Base-by-base conservation (phyloP, 768 basidiomycete species). In the Boletus reticuloceps region DNA sequence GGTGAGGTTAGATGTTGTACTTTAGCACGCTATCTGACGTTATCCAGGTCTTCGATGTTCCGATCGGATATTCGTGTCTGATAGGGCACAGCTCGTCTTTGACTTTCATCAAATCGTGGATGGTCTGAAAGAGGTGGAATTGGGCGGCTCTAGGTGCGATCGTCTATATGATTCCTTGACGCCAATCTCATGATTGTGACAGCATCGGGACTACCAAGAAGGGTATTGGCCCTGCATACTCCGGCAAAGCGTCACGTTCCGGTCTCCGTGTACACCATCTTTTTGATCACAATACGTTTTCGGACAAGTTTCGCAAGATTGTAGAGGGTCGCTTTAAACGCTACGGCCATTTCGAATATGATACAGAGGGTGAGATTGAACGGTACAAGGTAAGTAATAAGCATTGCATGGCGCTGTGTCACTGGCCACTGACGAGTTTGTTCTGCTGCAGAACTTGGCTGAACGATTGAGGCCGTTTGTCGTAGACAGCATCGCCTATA, bases 31-130 rank as follows among this genome's bases (percentile, higher is more conserved):
- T 3, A 17, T 53, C 62, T 63, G 38, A 63, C 29, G 8, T 17
- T 32, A 12, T 50, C 37, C 51, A 97, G 95, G 96, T 19, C 83
- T 99, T 40, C 80, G 89, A 65, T 96, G 92, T 73, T 82, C 83
- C 12, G 81, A 82, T 54, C 86, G 97, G 34, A 74, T 99, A 19
- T 89, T 97, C 70, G 80, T 99, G 62, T 98, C 96, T 25, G 94
- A 98, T 74, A 88, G 97, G 59, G 93, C 97, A 5, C 93, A 96
- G 59, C 86, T 99, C 57, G 97, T 99, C 34, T 94, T 99, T 67
- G 97, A 98, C 70, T 98, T 99, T 72, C 97, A 99, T 74, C 97
- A 99, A 77, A 98, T 98, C 66, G 97, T 98, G 29, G 97, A 99
- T 68, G 97, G 97, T 6, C 76, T 99, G 66, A 99, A 98, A 71